A percentile compares a stretch with the other conserved stretches of the same genome.
Conservation (phyloP, 2,329 filamentous ascomycete genomes). For the Elsinoe perseae region DNA sequence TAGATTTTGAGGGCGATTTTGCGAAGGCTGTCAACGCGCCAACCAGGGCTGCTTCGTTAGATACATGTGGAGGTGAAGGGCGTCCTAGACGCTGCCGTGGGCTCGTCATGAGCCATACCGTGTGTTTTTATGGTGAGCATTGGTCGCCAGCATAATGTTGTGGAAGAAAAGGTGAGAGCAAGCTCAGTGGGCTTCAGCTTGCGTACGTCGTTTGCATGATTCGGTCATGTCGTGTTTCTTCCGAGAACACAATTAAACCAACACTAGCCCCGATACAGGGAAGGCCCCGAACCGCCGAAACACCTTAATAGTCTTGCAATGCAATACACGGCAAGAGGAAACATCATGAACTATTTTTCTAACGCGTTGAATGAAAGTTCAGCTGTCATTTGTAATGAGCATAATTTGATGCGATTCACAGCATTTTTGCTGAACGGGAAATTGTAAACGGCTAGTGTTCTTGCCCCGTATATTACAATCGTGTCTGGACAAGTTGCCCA, state of each 20-base stretch:
- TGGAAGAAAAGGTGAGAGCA: neutral
- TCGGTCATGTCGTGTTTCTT: neutral
- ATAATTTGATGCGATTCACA: no score
- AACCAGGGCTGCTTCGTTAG: constrained; percentile 12
- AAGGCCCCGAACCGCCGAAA: no score
- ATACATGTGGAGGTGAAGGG: constrained; percentile 6
- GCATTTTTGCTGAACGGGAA: no score
- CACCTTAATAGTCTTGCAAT: no score
- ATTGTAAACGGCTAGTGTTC: no score
- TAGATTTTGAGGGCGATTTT: constrained; percentile 4
- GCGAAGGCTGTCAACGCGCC: constrained; percentile 14
- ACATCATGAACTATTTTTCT: no score
- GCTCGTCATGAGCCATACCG: constrained; percentile 16
- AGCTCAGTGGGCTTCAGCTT: constrained; percentile 1
- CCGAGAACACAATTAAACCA: constrained; percentile 1
- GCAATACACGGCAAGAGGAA: no score
- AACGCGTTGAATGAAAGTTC: no score
- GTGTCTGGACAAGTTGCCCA: no score
- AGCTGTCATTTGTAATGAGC: no score
- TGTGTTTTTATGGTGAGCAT: neutral
- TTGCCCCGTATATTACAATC: no score
- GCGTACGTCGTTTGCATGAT: neutral
- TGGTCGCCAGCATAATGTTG: neutral
- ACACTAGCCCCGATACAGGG: no score
- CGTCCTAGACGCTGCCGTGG: constrained; percentile 14